Evolutionary conservation across 2,329 filamentous ascomycete genomes (phyloP), one percentile per base, ranked within the genome.

Genomic region (Aschersonia sp.): DNA sequence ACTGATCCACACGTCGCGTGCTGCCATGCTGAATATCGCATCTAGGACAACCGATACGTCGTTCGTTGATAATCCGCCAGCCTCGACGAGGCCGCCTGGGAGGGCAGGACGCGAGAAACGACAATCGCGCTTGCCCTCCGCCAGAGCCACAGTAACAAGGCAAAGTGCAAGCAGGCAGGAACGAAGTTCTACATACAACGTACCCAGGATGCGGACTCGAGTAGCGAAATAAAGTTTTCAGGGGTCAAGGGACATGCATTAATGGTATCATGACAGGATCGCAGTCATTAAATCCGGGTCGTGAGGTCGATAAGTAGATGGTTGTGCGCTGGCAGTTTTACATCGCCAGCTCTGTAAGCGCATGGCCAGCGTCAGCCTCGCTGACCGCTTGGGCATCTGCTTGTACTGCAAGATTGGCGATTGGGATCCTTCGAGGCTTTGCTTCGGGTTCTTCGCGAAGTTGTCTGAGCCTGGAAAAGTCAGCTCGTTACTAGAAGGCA

Each of bases 31-130:
- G 6, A 50, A 32, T 7, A 14, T 40, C 3, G 14, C 31, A 4
- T 40, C 29, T 48, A 90, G 85, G 74, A 95, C 89, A 30, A 94
- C 87, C 9, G 88, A 95, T 59, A 94, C 84, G 5, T 87, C 86
- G 1, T 95, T 95, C 59, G 79, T 95, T 48, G 87, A 95, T 35
- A 86, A 95, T 56, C 89, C 88, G 6, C 65, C 74, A 2, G 67
- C 68, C n/a, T 66, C 74, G 11, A 71, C 71, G 30, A 78, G 70
- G 55, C 61, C 72, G 30, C 66, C 66, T 14, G 5, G 62, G 67
- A 6, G 74, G 68, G 51, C 70, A 69, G 52, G 65, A 6, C 62
- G 72, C 6, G 67, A 59, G 48, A 43, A 55, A 32, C 69, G 64
- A 44, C 67, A 70, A 49, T 74, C 74, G 7, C 71, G 71, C 41